Evolutionary conservation across 768 basidiomycete genomes (phyloP), one percentile per base, ranked within the genome.

Genomic region (Kwoniella bestiolae): DNA sequence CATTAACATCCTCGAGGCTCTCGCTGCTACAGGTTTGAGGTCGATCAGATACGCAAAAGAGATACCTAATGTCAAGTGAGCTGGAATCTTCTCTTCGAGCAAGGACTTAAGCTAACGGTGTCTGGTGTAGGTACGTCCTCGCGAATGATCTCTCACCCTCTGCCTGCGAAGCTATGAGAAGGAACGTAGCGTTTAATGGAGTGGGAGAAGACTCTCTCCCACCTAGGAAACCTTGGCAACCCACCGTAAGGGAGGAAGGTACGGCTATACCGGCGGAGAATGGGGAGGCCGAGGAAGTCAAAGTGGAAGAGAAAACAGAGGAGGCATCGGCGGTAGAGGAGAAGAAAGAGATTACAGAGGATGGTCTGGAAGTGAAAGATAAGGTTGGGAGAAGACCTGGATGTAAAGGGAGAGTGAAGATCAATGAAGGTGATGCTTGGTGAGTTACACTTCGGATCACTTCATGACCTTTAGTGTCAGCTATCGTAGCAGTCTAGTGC

Each of bases 21-120:
- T 99, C 32, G 94, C 94, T 18, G 96, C 96, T 0, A 98, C 95
- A 0, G 96, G 96, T 31, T 85, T 99, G 28, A 88, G 96, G 6
- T 90, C 94, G 1, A 96, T 99, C 59, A 91, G 96, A 35, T 99
- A 98, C 79, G 95, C 94, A 0, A 93, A 96, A 73, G 96, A 99
- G 82, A 93, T 99, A 8, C 93, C 94, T 1, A 85, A 90, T 46
- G 86, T 92, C 63, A 91, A 88, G 95, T 96, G 55, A 78, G 87
- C 50, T 51, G 7, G 5, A 35, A n/a, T n/a, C n/a, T n/a, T n/a
- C n/a, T n/a, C n/a, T n/a, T n/a, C n/a, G n/a, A n/a, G n/a, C n/a
- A n/a, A n/a, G n/a, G n/a, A n/a, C n/a, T n/a, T n/a, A n/a, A n/a
- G n/a, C n/a, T n/a, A n/a, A n/a, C n/a, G n/a, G n/a, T n/a, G n/a